phyloP scores from a whole-genome alignment of 768 basidiomycete species.

The Pilatotrama ljubarskyi region DNA sequence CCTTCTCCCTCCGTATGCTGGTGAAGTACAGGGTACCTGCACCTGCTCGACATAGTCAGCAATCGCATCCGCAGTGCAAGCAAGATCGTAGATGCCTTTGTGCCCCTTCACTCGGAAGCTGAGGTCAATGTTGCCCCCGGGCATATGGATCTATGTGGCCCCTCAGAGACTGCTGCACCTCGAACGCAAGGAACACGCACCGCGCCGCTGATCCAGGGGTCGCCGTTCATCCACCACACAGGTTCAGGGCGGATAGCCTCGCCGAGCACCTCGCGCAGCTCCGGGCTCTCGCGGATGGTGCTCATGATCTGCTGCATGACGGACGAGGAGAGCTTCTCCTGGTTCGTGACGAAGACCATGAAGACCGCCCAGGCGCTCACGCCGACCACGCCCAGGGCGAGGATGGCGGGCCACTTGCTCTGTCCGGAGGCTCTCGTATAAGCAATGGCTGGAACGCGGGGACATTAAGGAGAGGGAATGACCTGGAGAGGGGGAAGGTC shows the following conservation, averaged over 20 bases:
- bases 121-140: conserved; percentile 77
- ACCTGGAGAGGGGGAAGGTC: conserved; percentile 49
- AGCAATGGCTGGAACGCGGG: neutral
- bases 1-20: conserved; percentile 76
- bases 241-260: conserved; percentile 65
- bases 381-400: conserved; percentile 52
- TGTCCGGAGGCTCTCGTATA: neutral
- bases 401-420: conserved; percentile 58
- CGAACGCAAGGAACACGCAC: conserved; percentile 41
- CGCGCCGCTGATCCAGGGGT: conserved; percentile 67
- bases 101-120: conserved; percentile 76
- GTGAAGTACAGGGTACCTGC: conserved; percentile 82
- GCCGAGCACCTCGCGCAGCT: conserved; percentile 56
- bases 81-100: conserved; percentile 44
- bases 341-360: conserved; percentile 68
- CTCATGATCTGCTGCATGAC: conserved; percentile 67
- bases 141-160: conserved; percentile 59
- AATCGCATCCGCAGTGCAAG: neutral
- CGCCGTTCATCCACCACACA: conserved; percentile 76
- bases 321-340: conserved; percentile 76
- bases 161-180: neutral
- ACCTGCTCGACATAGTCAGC: conserved; percentile 38
- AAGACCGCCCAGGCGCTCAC: conserved; percentile 68
- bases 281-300: conserved; percentile 52
- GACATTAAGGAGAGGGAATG: neutral